Evolutionary conservation across 495 filamentous ascomycete species (phyloP).

Genomic region (Aspergillus avenaceus): DNA sequence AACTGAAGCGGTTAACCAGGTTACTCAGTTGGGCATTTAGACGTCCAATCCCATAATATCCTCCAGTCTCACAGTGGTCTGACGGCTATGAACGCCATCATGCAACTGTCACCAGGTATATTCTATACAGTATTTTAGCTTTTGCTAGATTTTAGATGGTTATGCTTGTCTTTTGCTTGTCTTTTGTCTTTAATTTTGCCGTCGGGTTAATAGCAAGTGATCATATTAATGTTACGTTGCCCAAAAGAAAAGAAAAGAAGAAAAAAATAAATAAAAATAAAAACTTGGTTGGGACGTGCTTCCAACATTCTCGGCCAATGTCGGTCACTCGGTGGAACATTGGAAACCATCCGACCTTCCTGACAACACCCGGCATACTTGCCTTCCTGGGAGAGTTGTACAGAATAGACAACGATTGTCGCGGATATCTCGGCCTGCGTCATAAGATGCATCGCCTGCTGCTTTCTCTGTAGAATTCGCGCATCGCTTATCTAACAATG

Average conservation of each 20-base stretch:
- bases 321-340: no score
- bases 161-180: background rate
- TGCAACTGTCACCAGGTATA: background rate
- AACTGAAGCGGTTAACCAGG: background rate
- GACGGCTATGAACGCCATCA: background rate
- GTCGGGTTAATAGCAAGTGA: background rate
- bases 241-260: background rate
- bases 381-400: background rate
- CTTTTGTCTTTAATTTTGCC: no score
- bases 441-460: background rate
- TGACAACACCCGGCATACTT: background rate
- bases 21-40: background rate
- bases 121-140: background rate
- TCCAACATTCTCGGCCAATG: background rate
- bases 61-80: background rate
- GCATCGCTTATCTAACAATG: background rate
- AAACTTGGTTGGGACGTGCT: background rate
- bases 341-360: background rate
- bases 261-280: background rate
- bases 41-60: background rate
- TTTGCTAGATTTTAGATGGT: background rate
- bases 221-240: background rate
- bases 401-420: background rate
- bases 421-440: background rate
- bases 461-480: background rate